Evolutionary conservation across 768 basidiomycete genomes (phyloP).

Genomic region (Kwoniella botswanensis): DNA sequence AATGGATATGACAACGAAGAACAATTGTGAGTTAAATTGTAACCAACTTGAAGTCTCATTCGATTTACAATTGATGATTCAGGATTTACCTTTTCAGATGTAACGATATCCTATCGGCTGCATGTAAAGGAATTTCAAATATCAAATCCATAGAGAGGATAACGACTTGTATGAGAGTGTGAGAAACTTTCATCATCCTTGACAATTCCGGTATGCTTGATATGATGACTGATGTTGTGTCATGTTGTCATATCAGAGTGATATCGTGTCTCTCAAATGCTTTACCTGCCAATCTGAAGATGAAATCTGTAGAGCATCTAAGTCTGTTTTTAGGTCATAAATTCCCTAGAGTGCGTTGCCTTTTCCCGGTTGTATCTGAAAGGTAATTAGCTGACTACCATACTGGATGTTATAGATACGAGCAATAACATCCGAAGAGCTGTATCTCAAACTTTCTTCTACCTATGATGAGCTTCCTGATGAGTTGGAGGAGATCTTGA

Average conservation of each 20-base stretch:
- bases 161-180: constrained; percentile 84
- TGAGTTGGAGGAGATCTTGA: constrained; percentile 43
- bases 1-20: neutral
- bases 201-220: too few relatives aligned
- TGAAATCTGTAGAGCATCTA: constrained; percentile 62
- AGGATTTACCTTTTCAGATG: neutral
- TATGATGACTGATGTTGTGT: too few relatives aligned
- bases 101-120: constrained; percentile 63
- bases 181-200: constrained; percentile 40
- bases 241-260: constrained; percentile 61
- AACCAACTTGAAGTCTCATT: too few relatives aligned
- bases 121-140: constrained; percentile 68
- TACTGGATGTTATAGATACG: constrained; percentile 67
- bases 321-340: constrained; percentile 73
- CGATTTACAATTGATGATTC: too few relatives aligned
- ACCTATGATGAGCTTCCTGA: constrained; percentile 30
- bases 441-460: constrained; percentile 69
- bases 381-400: constrained; percentile 11
- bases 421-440: constrained; percentile 76
- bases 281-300: constrained; percentile 58
- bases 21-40: constrained; percentile 15
- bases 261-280: constrained; percentile 68
- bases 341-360: constrained; percentile 72
- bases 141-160: constrained; percentile 85
- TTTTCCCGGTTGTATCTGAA: constrained; percentile 5